Evolutionary conservation across 2,329 filamentous ascomycete genomes (phyloP).

Genomic region (Fusarium proliferatum): DNA sequence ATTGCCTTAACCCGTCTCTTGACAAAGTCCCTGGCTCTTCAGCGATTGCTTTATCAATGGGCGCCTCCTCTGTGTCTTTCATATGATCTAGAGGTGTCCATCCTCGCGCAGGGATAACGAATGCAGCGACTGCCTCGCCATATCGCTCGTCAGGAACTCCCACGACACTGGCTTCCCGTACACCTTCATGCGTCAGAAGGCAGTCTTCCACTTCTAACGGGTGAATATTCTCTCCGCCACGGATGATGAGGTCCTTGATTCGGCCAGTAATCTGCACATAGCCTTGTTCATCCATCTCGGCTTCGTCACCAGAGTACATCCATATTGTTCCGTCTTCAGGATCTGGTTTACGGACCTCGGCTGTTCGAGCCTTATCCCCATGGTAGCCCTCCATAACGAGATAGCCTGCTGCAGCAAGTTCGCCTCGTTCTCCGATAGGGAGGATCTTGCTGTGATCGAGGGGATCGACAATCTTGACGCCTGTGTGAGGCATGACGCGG

Average conservation of each 20-base stretch:
- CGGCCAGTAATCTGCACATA: conserved; percentile 90
- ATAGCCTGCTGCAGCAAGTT: conserved; percentile 87
- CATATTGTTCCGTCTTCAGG: conserved; percentile 69
- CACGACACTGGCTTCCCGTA: conserved; percentile 84
- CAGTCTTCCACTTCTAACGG: conserved; percentile 93
- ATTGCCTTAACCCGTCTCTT: conserved; percentile 71
- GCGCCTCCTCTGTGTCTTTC: conserved; percentile 38
- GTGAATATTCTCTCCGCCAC: conserved; percentile 95
- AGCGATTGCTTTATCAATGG: conserved; percentile 1
- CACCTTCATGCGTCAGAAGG: conserved; percentile 75
- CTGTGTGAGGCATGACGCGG: conserved; percentile 83
- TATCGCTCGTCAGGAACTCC: conserved; percentile 84
- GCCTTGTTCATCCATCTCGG: conserved; percentile 82
- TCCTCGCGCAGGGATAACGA: conserved; percentile 68
- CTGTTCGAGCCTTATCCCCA: conserved; percentile 76
- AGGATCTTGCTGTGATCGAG: conserved; percentile 68
- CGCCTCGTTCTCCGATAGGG: conserved; percentile 75
- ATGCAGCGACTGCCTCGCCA: conserved; percentile 88
- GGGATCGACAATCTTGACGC: conserved; percentile 79
- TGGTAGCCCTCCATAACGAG: conserved; percentile 93
- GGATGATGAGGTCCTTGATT: conserved; percentile 96
- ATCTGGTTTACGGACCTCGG: conserved; percentile 68
- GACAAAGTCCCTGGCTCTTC: conserved; percentile 55
- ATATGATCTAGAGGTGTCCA: conserved; percentile 42
- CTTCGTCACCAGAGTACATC: conserved; percentile 96